Evolutionary conservation across 2,329 filamentous ascomycete genomes (phyloP), one percentile per base, ranked within the genome.

Genomic region (Emmonsiellopsis sp.): DNA sequence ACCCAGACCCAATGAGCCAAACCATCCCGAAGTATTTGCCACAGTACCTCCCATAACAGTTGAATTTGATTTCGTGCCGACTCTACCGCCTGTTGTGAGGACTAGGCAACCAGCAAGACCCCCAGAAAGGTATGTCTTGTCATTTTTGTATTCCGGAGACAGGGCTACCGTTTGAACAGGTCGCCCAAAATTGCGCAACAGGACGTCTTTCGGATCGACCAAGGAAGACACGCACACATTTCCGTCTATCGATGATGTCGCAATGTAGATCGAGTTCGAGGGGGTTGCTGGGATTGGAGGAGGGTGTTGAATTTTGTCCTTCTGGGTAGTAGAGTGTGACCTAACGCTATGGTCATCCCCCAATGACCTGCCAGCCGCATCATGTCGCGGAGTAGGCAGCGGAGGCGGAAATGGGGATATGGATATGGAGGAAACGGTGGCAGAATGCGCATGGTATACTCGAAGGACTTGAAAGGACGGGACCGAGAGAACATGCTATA

Each of bases 121-220:
- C 42, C 93, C 93, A 0, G 92, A 97, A 0, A 98, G 73, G 65
- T 96, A 98, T 2, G 85, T 87, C 53, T 85, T 80, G 66, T 98
- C 93, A 54, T 80, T 87, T 67, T 87, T 95, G 74, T 89, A 98
- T 51, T 97, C 90, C 0, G 93, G 93, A 0, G 93, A 97, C n/a
- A 98, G 71, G 0, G 91, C 88, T 1, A 98, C 89, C 5, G 90
- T 84, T 64, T 96, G 90, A 2, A 98, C 84, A 0, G 94, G 94
- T 4, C 94, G 82, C 1, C 88, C 89, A 72, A 97, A 98, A 67
- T 96, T 96, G 32, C 93, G 85, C 32, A 97, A 72, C 54, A 90
- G 85, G 2, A 96, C 90, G 71, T 98, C 93, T 63, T 90, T 94
- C 39, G 86, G 73, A 63, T 98, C 92, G 17, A 93, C 74, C 17